Conservation (phyloP, 768 basidiomycete genomes). For the Ramaria rubella region DNA sequence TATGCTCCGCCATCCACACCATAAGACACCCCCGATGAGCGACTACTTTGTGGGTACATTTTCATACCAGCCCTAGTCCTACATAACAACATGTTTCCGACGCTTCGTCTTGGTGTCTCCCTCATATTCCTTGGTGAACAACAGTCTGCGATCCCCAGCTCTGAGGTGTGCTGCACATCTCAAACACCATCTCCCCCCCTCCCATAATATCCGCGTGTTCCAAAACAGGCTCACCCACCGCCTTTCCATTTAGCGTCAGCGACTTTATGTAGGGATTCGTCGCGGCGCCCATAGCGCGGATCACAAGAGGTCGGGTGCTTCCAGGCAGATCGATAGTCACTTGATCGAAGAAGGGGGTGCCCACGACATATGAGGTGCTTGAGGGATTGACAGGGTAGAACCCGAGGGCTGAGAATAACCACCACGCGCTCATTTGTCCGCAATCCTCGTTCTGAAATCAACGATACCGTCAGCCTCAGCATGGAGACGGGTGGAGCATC, state of each 20-base stretch:
- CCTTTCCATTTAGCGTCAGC: conserved; percentile 48
- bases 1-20: too few relatives aligned
- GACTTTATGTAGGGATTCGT: conserved; percentile 55
- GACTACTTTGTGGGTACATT: too few relatives aligned
- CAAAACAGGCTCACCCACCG: conserved; percentile 42
- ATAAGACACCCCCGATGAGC: too few relatives aligned
- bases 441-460: conserved; percentile 83
- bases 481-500: neutral
- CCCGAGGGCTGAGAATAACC: conserved; percentile 73
- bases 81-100: too few relatives aligned
- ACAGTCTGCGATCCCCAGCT: conserved; percentile 43
- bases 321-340: conserved; percentile 52
- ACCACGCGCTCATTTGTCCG: conserved; percentile 90
- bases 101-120: too few relatives aligned
- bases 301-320: conserved; percentile 34
- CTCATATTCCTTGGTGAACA: too few relatives aligned
- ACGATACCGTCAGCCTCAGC: too few relatives aligned
- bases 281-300: conserved; percentile 51
- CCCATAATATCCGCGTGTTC: conserved; percentile 49
- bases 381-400: conserved; percentile 84
- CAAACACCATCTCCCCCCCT: conserved; percentile 55
- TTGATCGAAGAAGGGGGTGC: conserved; percentile 52
- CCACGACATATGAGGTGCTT: conserved; percentile 67
- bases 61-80: too few relatives aligned
- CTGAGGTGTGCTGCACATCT: conserved; percentile 51